phyloP scores from a whole-genome alignment of 2,329 filamentous ascomycete species.

The Chrysoporthe cubensis region DNA sequence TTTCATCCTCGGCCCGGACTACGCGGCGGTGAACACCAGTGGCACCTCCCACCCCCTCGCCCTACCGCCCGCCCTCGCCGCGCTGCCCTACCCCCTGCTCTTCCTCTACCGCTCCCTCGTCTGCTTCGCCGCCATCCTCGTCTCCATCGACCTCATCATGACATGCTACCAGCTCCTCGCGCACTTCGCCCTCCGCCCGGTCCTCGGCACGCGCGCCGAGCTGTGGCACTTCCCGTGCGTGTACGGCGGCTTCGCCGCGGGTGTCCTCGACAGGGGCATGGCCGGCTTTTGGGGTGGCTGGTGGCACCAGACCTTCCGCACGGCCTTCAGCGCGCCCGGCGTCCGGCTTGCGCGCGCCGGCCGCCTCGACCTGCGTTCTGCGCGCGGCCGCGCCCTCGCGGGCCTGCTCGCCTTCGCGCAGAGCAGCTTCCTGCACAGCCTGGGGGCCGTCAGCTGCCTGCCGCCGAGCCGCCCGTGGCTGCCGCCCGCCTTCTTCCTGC shows the following conservation, averaged over 20 bases:
- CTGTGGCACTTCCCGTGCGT: constrained; percentile 59
- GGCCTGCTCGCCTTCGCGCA: constrained; percentile 63
- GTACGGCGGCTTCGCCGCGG: constrained; percentile 55
- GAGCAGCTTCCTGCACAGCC: constrained; percentile 71
- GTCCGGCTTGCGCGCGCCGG: constrained; percentile 48
- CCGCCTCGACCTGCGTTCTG: constrained; percentile 38
- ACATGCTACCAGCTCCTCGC: constrained; percentile 62
- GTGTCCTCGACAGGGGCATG: constrained; percentile 71
- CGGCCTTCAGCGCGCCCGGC: constrained; percentile 67
- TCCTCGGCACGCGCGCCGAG: constrained; percentile 54
- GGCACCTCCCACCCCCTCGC: constrained; percentile 44
- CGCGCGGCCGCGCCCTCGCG: constrained; percentile 38
- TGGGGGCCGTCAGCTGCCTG: constrained; percentile 70
- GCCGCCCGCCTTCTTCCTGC: constrained; percentile 71
- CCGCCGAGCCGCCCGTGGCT: constrained; percentile 54
- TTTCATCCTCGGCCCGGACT: constrained; percentile 61
- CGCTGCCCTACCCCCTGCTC: constrained; percentile 50
- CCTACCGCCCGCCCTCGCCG: constrained; percentile 48
- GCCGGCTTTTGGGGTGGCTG: constrained; percentile 81
- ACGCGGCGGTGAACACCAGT: constrained; percentile 38
- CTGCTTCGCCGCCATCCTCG: constrained; percentile 59
- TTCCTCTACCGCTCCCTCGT: constrained; percentile 60
- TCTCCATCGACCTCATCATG: constrained; percentile 65
- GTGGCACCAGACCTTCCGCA: constrained; percentile 92
- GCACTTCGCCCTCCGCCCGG: constrained; percentile 51